Percentiles rank a stretch among this genome's conserved stretches.
Evolutionary conservation across 805 yeast species (phyloP).

Genomic region (Lipomyces starkeyi): DNA sequence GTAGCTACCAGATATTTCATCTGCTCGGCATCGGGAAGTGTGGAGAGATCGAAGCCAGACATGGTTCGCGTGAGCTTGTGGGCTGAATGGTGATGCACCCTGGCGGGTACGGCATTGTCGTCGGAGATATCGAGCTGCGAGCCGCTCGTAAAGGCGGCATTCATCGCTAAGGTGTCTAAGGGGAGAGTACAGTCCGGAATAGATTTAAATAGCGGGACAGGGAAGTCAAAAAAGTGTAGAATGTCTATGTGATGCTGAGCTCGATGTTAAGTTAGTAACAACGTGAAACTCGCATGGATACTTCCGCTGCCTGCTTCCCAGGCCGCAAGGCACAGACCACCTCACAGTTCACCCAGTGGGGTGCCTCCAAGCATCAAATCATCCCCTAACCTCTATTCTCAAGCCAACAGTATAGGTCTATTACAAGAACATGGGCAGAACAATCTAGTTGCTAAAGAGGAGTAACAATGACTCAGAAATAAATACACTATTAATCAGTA

Average conservation of each 20-base stretch:
- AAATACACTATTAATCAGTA: too few species aligned
- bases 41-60: constrained; percentile 29
- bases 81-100: constrained; percentile 8
- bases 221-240: too few species aligned
- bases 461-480: neutral
- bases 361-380: too few species aligned
- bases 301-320: too few species aligned
- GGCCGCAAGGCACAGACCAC: neutral
- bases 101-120: constrained; percentile 8
- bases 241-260: too few species aligned
- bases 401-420: neutral
- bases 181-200: neutral
- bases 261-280: too few species aligned
- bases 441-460: neutral
- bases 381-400: neutral
- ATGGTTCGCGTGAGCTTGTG: constrained; percentile 22
- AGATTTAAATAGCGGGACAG: neutral
- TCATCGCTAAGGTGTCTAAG: neutral
- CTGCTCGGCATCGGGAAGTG: constrained; percentile 33
- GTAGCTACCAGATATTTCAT: constrained; percentile 25
- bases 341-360: neutral
- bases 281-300: too few species aligned
- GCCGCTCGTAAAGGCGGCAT: neutral
- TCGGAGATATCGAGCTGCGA: constrained; percentile 6
- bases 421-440: neutral